Evolutionary conservation across 2,329 filamentous ascomycete genomes (phyloP).

Genomic region (Coniochaeta sp.): DNA sequence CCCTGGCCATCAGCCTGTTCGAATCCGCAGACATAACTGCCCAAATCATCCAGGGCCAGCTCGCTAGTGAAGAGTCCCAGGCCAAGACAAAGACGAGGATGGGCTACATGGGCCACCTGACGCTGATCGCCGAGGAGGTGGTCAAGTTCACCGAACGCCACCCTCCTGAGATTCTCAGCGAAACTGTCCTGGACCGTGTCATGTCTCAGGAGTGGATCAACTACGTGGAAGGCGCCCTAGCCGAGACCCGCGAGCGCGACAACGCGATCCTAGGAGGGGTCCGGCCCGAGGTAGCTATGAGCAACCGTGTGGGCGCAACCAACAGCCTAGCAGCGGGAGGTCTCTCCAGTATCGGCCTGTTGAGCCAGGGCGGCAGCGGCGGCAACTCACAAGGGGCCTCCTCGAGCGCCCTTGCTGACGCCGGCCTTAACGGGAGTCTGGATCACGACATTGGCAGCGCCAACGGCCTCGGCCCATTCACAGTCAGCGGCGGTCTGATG

Average conservation of each 20-base stretch:
- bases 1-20: constrained; percentile 86
- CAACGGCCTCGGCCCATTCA: constrained; percentile 65
- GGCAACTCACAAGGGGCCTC: constrained; percentile 27
- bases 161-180: constrained; percentile 78
- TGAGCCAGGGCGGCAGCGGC: constrained; percentile 25
- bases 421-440: constrained; percentile 70
- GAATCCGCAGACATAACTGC: constrained; percentile 84
- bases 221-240: constrained; percentile 88
- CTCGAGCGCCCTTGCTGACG: constrained; percentile 70
- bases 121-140: constrained; percentile 94
- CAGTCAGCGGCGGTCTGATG: constrained; percentile 66
- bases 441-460: constrained; percentile 59
- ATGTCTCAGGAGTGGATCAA: constrained; percentile 87
- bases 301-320: constrained; percentile 55
- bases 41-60: constrained; percentile 86
- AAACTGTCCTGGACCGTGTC: constrained; percentile 78
- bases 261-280: constrained; percentile 98
- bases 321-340: constrained; percentile 42
- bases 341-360: constrained; percentile 35
- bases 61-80: constrained; percentile 79
- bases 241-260: constrained; percentile 89
- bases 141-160: constrained; percentile 97
- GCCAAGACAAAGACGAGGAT: constrained; percentile 78
- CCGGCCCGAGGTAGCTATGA: constrained; percentile 81
- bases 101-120: constrained; percentile 97